These are phyloP conservation scores for Vitis riparia DNA, from an alignment of 164 flowering plant species.

Conservation along the genomic window DNA sequence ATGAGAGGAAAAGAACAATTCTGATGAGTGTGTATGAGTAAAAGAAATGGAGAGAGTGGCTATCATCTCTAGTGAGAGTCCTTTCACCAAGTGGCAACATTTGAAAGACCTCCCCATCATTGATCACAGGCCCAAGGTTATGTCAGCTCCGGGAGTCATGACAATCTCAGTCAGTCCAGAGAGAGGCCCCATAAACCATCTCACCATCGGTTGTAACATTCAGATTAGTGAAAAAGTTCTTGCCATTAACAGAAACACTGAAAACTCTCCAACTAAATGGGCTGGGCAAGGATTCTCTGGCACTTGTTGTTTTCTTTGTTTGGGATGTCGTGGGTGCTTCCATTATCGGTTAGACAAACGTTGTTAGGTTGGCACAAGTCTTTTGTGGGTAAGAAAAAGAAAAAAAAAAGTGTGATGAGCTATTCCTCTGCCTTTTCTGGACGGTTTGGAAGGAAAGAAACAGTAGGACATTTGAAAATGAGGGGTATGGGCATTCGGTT, in stretches of 20 bases:
- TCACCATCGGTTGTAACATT: slow-evolving; percentile 67
- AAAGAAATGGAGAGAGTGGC: too few relatives aligned
- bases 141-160: slow-evolving; percentile 40
- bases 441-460: too few relatives aligned
- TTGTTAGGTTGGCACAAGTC: too few relatives aligned
- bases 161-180: slow-evolving; percentile 52
- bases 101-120: slow-evolving; percentile 75
- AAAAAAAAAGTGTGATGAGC: too few relatives aligned
- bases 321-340: too few relatives aligned
- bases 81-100: slow-evolving; percentile 56
- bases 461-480: too few relatives aligned
- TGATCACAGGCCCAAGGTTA: slow-evolving; percentile 75
- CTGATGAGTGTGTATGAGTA: too few relatives aligned
- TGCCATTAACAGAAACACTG: slow-evolving; percentile 56
- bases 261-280: slow-evolving; percentile 87
- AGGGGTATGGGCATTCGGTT: too few relatives aligned
- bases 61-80: slow-evolving; percentile 81
- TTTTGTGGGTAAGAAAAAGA: too few relatives aligned
- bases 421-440: too few relatives aligned
- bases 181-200: slow-evolving; percentile 73
- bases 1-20: background rate
- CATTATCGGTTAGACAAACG: too few relatives aligned
- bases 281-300: slow-evolving; percentile 19
- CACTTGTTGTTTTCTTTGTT: too few relatives aligned
- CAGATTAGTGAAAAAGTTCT: slow-evolving; percentile 48